phyloP scores from a whole-genome alignment of 129 eudicot species.

The Flaveria bidentis region DNA sequence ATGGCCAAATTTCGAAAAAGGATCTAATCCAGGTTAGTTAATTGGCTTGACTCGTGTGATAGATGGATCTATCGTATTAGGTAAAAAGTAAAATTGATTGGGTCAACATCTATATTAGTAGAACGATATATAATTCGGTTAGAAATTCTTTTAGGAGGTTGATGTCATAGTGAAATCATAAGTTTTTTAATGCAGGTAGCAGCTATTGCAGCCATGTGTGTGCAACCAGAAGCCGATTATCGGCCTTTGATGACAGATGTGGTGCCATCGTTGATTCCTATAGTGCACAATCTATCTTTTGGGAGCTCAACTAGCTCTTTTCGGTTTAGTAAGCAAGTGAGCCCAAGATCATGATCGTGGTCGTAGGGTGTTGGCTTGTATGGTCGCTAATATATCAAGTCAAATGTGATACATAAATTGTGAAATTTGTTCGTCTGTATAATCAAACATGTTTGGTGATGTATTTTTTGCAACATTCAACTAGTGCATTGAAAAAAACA shows the following conservation, averaged over 20 bases:
- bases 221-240: conserved; percentile 93
- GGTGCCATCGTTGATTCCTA: conserved; percentile 82
- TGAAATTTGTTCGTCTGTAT: not conserved
- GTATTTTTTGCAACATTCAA: not conserved
- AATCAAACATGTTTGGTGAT: not conserved
- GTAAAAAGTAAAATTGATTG: not conserved
- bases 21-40: conserved; percentile 79
- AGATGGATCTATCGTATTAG: not conserved
- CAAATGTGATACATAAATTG: not conserved
- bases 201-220: conserved; percentile 94
- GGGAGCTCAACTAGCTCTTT: conserved; percentile 48
- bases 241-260: conserved; percentile 94
- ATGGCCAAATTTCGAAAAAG: conserved; percentile 62
- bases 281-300: conserved; percentile 58
- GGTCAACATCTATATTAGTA: not conserved
- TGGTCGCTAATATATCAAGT: not conserved
- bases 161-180: not conserved
- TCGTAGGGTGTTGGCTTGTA: conserved; percentile 9
- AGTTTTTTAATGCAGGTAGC: conserved; percentile 52
- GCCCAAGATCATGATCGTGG: conserved; percentile 49
- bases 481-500: not conserved
- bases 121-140: not conserved
- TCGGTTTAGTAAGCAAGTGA: conserved; percentile 56
- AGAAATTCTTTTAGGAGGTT: not conserved
- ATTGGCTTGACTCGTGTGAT: not conserved